Evolutionary conservation across 2,329 filamentous ascomycete species (phyloP), one percentile per base, ranked within the genome.

Genomic region (Nigrospora oryzae): DNA sequence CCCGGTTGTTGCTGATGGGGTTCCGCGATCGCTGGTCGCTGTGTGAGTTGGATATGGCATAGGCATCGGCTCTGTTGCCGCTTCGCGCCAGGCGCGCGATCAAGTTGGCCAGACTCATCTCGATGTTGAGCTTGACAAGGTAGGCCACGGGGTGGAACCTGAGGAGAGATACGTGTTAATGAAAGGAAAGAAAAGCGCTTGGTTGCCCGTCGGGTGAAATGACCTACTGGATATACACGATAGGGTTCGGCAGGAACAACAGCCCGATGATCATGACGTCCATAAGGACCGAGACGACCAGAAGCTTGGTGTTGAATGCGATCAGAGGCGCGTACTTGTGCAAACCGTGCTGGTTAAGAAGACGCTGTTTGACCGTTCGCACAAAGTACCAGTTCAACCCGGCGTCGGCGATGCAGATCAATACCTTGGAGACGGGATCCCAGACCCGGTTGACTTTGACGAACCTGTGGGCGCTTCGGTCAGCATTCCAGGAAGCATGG

Each of bases 21-120:
- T 28, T 28, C 39, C 39, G 8, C 39, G 30, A 5, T 30, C 30
- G 30, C 17, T 33, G 39, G 12, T 19, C 11, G 32, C 39, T 16
- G 30, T 19, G 30, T 11, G 34, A 36, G 14, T 14, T 36, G 14
- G 34, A 36, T 16, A n/a, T 16, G 34, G 34, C 15, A 14, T n/a
- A 36, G 12, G 19, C 17, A 23, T 38, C 45, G 32, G 35, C 43
- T 31, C 23, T 38, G 40, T 14, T 14, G 6, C 35, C 36, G 38
- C 15, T 38, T 7, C 38, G 43, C 3, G 46, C 46, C 15, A 48
- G 43, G 15, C 40, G 43, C 16, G 56, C 65, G 47, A 74, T 70
- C 16, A 76, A 63, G 44, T 71, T 67, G 47, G 72, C 70, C 66
- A 75, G 70, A 43, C 66, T 68, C 64, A 75, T 70, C 52, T 74